A percentile compares a stretch with the other conserved stretches of the same genome.
Conservation (phyloP, 2,329 filamentous ascomycete species). For the Fusarium austroafricanum region DNA sequence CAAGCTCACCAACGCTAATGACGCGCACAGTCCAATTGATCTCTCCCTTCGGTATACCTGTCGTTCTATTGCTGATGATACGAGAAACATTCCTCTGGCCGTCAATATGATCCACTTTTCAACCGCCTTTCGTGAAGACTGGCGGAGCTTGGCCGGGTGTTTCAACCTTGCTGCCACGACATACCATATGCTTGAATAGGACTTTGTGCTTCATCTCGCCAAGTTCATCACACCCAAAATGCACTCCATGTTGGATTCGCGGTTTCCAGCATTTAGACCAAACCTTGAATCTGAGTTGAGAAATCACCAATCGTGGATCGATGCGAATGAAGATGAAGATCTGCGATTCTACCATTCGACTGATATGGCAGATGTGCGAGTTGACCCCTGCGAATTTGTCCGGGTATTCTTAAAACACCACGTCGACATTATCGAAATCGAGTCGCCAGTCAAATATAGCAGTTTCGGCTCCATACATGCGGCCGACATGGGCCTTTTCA, state of each 20-base stretch:
- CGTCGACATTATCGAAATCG: no score
- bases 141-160: not conserved
- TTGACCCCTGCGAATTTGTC: no score
- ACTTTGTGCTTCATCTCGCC: not conserved
- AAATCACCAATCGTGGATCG: accelerated
- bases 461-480: no score
- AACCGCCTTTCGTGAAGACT: constrained; percentile 11
- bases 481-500: no score
- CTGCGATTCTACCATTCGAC: no score
- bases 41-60: constrained; percentile 33
- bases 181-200: not conserved
- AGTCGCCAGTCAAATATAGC: no score
- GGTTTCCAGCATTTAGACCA: not conserved
- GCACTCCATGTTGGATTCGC: not conserved
- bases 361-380: no score
- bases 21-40: constrained; percentile 9
- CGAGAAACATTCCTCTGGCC: not conserved
- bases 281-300: not conserved
- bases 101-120: constrained; percentile 28
- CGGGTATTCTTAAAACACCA: no score
- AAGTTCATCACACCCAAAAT: constrained; percentile 5
- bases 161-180: not conserved
- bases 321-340: no score
- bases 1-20: constrained; percentile 14
- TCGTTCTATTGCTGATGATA: constrained; percentile 17